Base-by-base conservation (phyloP, 345 rosid species). In the Hibiscus trionum region DNA sequence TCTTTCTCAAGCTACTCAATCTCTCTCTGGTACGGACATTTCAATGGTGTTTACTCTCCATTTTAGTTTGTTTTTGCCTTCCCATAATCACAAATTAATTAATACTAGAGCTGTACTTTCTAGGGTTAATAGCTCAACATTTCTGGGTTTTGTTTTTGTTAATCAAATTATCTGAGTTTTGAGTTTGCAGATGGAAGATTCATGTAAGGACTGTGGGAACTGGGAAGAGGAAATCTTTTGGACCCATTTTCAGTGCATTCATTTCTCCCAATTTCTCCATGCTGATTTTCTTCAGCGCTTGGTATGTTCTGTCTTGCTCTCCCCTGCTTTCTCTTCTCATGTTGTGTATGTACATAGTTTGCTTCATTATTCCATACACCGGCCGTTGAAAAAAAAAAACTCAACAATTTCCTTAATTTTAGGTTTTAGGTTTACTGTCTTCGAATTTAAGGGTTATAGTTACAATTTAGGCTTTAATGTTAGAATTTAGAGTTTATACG, bases 161-260 rank as follows among this genome's bases (percentile, higher is more conserved):
- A 39, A 12, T 29, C 39, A 27, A 11, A 52, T 39, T 21, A 27
- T 17, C 53, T 70, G 37, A 37, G 16, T 37, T 71, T 24, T 26
- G 37, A 11, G 37, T 27, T 0, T 39, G 64, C 33, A 62, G 44
- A 11, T 86, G 89, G 82, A 66, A 71, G 85, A 82, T 37, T 71
- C 72, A 3, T 80, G 84, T 66, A 60, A 35, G 17, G 84, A 82
- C 75, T 84, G 85, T 78, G 79, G 76, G 79, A 85, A 80, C 76
- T 90, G 94, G 96, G 90, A 85, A 75, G 96, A 93, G 75, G 76
- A 86, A 31, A 75, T 90, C 7, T 90, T 87, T 70, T 93, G 96
- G 96, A 84, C 70, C 76, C 90, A 82, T 76, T 93, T 93, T 77
- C 87, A 85, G 77, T 81, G 70, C 15, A 55, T 80, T 11, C 87